These are phyloP conservation scores for Phytophthora pini DNA, from an alignment of 352 stramenopile species.

Conservation along the genomic window DNA sequence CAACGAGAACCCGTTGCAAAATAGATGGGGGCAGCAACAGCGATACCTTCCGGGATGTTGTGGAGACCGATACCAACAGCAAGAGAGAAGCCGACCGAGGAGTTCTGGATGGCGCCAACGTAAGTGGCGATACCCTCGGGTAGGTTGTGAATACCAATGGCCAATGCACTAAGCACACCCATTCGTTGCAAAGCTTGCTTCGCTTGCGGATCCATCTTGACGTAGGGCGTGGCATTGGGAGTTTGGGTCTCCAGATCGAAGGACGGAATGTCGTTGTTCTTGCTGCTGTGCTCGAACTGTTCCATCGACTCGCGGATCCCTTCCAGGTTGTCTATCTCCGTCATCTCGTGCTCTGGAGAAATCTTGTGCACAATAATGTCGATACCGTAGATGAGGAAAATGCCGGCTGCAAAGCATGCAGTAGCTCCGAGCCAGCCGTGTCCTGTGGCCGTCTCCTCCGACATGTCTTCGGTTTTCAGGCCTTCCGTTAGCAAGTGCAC, in stretches of 20 bases:
- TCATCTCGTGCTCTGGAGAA: slow-evolving; percentile 36
- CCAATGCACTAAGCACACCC: slow-evolving; percentile 90
- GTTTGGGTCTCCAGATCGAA: slow-evolving; percentile 41
- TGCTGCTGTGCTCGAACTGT: slow-evolving; percentile 30
- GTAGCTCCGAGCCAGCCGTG: slow-evolving; percentile 85
- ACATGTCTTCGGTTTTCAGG: slow-evolving; percentile 44
- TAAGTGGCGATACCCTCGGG: slow-evolving; percentile 97
- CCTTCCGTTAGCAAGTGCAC: slow-evolving; percentile 42
- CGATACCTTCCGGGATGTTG: slow-evolving; percentile 97
- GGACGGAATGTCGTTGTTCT: not conserved
- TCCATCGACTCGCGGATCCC: slow-evolving; percentile 41
- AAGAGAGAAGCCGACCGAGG: slow-evolving; percentile 90
- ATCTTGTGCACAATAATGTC: slow-evolving; percentile 51
- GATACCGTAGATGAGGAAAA: slow-evolving; percentile 63
- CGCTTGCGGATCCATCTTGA: slow-evolving; percentile 39
- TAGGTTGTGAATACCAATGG: slow-evolving; percentile 95
- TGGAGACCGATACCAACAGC: slow-evolving; percentile 96
- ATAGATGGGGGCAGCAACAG: slow-evolving; percentile 95
- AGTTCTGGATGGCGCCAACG: slow-evolving; percentile 90
- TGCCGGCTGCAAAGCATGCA: slow-evolving; percentile 87
- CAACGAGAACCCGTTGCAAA: slow-evolving; percentile 94
- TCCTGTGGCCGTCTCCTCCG: slow-evolving; percentile 35
- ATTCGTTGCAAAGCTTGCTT: slow-evolving; percentile 72
- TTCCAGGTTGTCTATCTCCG: slow-evolving; percentile 43
- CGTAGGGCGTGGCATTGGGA: slow-evolving; percentile 8